Percentiles rank a stretch among this genome's conserved stretches.
phyloP scores from a whole-genome alignment of 306 rosid species.

The Prunus salicina region DNA sequence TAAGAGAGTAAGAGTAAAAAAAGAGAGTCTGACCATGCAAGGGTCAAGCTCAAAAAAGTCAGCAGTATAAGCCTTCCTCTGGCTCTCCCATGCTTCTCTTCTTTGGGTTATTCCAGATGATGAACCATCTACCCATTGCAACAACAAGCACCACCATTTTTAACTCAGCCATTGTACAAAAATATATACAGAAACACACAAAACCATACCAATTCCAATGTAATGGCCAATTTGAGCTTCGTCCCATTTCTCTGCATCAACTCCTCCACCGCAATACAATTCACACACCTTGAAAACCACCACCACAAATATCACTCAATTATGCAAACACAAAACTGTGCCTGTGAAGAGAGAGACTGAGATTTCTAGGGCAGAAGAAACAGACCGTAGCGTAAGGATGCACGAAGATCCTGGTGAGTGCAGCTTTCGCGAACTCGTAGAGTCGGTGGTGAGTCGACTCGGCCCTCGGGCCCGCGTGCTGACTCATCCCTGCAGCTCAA shows the following conservation, averaged over 20 bases:
- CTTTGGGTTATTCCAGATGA: slow-evolving; percentile 63
- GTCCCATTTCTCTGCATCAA: slow-evolving; percentile 67
- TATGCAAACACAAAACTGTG: not conserved
- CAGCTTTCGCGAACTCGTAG: slow-evolving; percentile 73
- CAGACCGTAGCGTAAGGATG: slow-evolving; percentile 80
- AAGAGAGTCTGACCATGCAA: slow-evolving; percentile 45
- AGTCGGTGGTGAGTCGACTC: slow-evolving; percentile 73
- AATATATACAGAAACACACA: not conserved
- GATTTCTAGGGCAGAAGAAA: not conserved
- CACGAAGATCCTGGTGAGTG: slow-evolving; percentile 73
- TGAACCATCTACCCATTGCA: slow-evolving; percentile 46
- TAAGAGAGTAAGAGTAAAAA: not conserved
- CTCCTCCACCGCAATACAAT: slow-evolving; percentile 71
- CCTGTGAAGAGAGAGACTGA: not conserved
- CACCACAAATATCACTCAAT: slow-evolving; percentile 2
- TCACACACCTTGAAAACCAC: slow-evolving; percentile 60
- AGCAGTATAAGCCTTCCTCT: slow-evolving; percentile 55
- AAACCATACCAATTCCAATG: slow-evolving; percentile 77
- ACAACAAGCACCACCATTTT: not conserved
- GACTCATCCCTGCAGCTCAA: slow-evolving; percentile 39
- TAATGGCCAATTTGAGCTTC: slow-evolving; percentile 81
- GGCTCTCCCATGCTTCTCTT: slow-evolving; percentile 77
- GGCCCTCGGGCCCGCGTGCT: slow-evolving; percentile 38
- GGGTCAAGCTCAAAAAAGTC: slow-evolving; percentile 85
- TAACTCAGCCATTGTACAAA: not conserved